Conservation (phyloP, 352 stramenopile species). For the Pythium folliculosum region DNA sequence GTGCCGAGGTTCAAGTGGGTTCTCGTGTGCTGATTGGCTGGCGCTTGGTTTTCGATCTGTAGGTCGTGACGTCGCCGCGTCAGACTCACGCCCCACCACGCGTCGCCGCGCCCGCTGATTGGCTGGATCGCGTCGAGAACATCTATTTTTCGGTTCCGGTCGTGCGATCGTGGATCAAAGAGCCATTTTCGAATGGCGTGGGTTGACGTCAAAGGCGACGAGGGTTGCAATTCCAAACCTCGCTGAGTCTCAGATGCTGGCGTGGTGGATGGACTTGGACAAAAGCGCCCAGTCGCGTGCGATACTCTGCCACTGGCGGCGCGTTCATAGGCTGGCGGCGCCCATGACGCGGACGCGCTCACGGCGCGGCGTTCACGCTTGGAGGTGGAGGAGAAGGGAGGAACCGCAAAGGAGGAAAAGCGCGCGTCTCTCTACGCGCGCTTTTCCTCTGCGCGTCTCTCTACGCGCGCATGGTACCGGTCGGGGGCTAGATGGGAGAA, state of each 20-base stretch:
- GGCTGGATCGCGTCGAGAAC: slow-evolving; percentile 4
- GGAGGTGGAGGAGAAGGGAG: background rate
- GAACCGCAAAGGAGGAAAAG: background rate
- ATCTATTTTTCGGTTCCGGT: slow-evolving; percentile 26
- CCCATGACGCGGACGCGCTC: slow-evolving; percentile 5
- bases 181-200: background rate
- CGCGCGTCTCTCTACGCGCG: too few species aligned
- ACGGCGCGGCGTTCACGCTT: background rate
- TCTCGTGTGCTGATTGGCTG: slow-evolving; percentile 20
- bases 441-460: too few species aligned
- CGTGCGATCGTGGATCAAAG: slow-evolving; percentile 7
- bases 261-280: background rate
- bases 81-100: background rate
- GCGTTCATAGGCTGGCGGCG: slow-evolving; percentile 3
- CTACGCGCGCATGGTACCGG: too few species aligned
- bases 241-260: background rate
- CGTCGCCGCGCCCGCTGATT: slow-evolving; percentile 12
- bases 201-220: background rate
- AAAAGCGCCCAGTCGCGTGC: background rate
- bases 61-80: slow-evolving; percentile 27
- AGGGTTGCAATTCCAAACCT: background rate
- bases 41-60: slow-evolving; percentile 1
- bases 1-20: slow-evolving; percentile 18
- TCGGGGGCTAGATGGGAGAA: too few species aligned
- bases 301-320: too few species aligned